A percentile compares a stretch with the other conserved stretches of the same genome.
Conservation (phyloP, 2,329 filamentous ascomycete species). For the Penicillium sp. region DNA sequence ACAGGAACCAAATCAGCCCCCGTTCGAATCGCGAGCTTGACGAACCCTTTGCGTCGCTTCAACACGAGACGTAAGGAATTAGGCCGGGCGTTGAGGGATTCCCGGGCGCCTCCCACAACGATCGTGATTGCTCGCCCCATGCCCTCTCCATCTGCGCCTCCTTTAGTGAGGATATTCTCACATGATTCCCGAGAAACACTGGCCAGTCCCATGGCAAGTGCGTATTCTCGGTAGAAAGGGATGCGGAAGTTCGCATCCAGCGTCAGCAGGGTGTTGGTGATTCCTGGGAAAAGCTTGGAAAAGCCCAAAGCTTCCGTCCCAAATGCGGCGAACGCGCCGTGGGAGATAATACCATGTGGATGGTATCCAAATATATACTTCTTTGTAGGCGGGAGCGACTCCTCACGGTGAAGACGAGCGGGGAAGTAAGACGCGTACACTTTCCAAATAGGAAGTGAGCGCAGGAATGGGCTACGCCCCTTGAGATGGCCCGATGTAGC, state of each 20-base stretch:
- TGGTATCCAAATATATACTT: constrained; percentile 99
- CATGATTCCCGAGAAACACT: constrained; percentile 92
- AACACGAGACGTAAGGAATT: constrained; percentile 75
- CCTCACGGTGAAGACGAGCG: constrained; percentile 79
- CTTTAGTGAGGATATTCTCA: constrained; percentile 79
- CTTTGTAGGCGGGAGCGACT: constrained; percentile 72
- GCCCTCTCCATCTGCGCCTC: constrained; percentile 73
- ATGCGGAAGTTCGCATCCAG: constrained; percentile 95
- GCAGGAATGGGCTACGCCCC: constrained; percentile 72
- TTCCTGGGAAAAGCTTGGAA: constrained; percentile 82
- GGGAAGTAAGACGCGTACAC: constrained; percentile 94
- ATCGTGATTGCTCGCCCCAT: constrained; percentile 97
- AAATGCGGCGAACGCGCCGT: constrained; percentile 92
- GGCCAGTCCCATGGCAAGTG: constrained; percentile 80
- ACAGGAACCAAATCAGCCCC: constrained; percentile 95
- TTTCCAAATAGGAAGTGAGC: constrained; percentile 75
- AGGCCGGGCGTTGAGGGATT: constrained; percentile 85
- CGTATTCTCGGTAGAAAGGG: constrained; percentile 90
- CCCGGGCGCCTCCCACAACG: constrained; percentile 86
- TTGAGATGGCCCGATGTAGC: constrained; percentile 72
- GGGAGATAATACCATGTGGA: constrained; percentile 94
- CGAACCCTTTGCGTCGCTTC: constrained; percentile 81
- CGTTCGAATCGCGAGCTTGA: constrained; percentile 87
- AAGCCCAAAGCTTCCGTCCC: constrained; percentile 88
- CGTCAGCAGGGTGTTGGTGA: constrained; percentile 89